phyloP scores from a whole-genome alignment of 208 protist genomes.

The Tritrichomonas foetus region DNA sequence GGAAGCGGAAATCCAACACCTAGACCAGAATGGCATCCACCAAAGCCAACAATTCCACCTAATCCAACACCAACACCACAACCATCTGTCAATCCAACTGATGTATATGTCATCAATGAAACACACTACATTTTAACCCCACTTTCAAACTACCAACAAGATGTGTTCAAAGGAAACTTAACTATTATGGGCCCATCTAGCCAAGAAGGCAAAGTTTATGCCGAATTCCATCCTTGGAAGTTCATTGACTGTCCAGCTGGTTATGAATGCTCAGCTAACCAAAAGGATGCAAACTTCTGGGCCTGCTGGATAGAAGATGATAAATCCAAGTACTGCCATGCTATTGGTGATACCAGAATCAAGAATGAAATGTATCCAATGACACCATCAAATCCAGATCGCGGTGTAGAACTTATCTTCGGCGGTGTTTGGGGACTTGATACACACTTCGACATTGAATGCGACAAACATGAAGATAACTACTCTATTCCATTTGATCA shows the following conservation, averaged over 20 bases:
- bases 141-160: neutral
- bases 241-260: neutral
- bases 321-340: neutral
- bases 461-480: neutral
- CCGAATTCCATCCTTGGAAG: neutral
- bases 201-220: neutral
- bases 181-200: too few relatives aligned
- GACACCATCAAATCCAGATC: neutral
- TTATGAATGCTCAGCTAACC: neutral
- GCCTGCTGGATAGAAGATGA: neutral
- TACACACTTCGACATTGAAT: neutral
- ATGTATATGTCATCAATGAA: neutral
- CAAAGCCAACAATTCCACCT: neutral
- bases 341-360: neutral
- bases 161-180: neutral
- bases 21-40: neutral
- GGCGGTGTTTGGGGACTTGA: neutral
- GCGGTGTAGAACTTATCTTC: neutral
- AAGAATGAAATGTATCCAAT: too few relatives aligned
- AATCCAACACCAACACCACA: slow-evolving; percentile 1
- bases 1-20: neutral
- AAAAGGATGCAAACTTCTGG: neutral
- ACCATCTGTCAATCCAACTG: neutral
- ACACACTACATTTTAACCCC: neutral
- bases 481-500: neutral